Base-by-base conservation (phyloP, 108 stramenopile genomes). In the Cyclostephanos tholiformis region DNA sequence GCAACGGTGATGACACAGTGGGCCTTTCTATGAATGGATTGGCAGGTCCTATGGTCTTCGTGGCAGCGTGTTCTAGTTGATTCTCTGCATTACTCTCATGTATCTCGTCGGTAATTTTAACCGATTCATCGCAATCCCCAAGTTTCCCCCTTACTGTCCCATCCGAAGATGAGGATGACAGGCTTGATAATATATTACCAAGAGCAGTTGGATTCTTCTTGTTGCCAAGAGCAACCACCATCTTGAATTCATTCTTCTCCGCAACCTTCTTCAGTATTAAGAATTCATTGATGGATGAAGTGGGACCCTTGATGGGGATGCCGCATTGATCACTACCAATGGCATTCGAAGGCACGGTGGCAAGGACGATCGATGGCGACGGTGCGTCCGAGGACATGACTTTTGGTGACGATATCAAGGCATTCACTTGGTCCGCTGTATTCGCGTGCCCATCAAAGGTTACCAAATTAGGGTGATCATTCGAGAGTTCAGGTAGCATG, bases 201-300 rank as follows among this genome's bases (percentile, higher is more conserved):
- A 4, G 27, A 38, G 27, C 32, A 16, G 53, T 10, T 55, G 53
- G 14, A 5, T 2, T 38, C 32, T 60, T 38, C 59, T 38, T 60
- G 59, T 60, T 55, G 53, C 12, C 22, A 23, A 55, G 27, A 2
- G 19, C 30, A 35, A 36, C 59, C 30, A 60, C 16, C 59, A 35
- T 38, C 59, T 60, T 60, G 59, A 60, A 60, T 60, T 60, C 59
- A 36, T 60, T 60, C 30, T 60, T 60, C 59, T 60, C 59, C 11
- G 59, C 59, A 38, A 35, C 59, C 59, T 60, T 60, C 22, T 60
- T 60, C 59, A 60, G 17, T 36, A 2, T 30, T 30, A 60, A 60
- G 16, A 60, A 60, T 36, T 60, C 59, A 8, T 60, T 60, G 30
- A 1, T 46, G 2, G 12, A 12, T 41, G 44, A 46, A 14, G 16